phyloP scores from a whole-genome alignment of 1,284 basidiomycete species.

The Farysia itapuensis region DNA sequence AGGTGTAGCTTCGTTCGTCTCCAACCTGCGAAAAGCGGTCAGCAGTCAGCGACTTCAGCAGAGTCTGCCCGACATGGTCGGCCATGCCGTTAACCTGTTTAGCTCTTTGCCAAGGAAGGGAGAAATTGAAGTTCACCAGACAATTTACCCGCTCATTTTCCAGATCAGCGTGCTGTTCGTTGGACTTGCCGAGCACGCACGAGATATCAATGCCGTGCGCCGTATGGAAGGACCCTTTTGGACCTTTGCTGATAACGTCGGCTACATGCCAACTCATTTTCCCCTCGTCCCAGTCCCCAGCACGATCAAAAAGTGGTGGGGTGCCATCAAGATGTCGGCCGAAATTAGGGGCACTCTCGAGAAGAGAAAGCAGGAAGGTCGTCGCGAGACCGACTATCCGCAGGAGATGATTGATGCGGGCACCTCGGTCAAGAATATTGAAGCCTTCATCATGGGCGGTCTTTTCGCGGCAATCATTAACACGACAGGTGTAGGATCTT shows the following conservation, averaged over 20 bases:
- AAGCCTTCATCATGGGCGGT: conserved; percentile 32
- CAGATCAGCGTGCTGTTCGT: conserved; percentile 30
- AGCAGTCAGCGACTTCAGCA: conserved; percentile 5
- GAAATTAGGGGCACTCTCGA: conserved; percentile 20
- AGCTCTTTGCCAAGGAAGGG: conserved; percentile 11
- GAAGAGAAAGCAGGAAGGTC: conserved; percentile 18
- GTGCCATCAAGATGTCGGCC: conserved; percentile 30
- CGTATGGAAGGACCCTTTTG: conserved; percentile 30
- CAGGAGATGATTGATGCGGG: conserved; percentile 36
- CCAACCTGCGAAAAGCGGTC: conserved; percentile 21
- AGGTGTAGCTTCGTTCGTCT: conserved; percentile 13
- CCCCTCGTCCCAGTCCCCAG: conserved; percentile 16
- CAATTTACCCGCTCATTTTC: conserved; percentile 40
- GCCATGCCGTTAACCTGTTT: conserved; percentile 11
- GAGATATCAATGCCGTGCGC: conserved; percentile 15
- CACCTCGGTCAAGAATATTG: conserved; percentile 8
- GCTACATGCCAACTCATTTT: conserved; percentile 31
- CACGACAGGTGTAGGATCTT: conserved; percentile 33
- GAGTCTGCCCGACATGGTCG: conserved; percentile 19
- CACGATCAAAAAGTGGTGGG: conserved; percentile 26
- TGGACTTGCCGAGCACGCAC: conserved; percentile 24
- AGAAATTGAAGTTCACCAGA: conserved; percentile 20
- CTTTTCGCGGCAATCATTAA: conserved; percentile 48
- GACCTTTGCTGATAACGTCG: conserved; percentile 33
- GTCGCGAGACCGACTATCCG: conserved; percentile 32